These are phyloP conservation scores for Tylopilus intermedius DNA, from an alignment of 768 basidiomycete species.

Conservation along the genomic window DNA sequence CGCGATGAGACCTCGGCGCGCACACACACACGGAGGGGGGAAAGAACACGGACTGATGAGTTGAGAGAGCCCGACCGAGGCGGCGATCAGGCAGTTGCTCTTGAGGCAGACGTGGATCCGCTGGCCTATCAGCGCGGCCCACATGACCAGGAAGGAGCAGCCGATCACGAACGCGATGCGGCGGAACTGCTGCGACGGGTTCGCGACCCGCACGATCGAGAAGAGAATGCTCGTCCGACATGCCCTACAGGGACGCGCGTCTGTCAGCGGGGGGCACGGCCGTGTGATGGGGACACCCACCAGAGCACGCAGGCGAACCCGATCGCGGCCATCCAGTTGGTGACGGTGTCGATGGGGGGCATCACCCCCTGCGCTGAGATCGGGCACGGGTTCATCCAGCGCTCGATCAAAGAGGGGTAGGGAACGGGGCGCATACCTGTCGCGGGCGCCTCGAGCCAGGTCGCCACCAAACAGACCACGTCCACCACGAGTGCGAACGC, in stretches of 20 bases:
- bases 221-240: conserved; percentile 23
- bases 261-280: neutral
- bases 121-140: conserved; percentile 18
- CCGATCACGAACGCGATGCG: conserved; percentile 6
- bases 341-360: neutral
- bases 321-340: conserved; percentile 13
- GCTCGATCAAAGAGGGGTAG: too few relatives aligned
- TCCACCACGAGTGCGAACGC: conserved; percentile 21
- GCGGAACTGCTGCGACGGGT: conserved; percentile 7
- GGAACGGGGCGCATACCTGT: conserved; percentile 1
- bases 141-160: conserved; percentile 22
- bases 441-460: conserved; percentile 1
- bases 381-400: too few relatives aligned
- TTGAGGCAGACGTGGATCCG: conserved; percentile 7
- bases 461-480: conserved; percentile 7
- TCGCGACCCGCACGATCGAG: conserved; percentile 19
- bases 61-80: conserved; percentile 12
- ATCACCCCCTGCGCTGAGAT: neutral
- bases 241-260: conserved; percentile 8
- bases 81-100: neutral
- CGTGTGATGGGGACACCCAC: conserved; percentile 3
- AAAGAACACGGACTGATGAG: conserved; percentile 18
- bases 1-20: neutral
- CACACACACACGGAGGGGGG: too few relatives aligned
- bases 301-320: conserved; percentile 18